A percentile compares a stretch with the other conserved stretches of the same genome.
phyloP scores from a whole-genome alignment of 768 basidiomycete genomes.

The Rhodotorula babjevae region DNA sequence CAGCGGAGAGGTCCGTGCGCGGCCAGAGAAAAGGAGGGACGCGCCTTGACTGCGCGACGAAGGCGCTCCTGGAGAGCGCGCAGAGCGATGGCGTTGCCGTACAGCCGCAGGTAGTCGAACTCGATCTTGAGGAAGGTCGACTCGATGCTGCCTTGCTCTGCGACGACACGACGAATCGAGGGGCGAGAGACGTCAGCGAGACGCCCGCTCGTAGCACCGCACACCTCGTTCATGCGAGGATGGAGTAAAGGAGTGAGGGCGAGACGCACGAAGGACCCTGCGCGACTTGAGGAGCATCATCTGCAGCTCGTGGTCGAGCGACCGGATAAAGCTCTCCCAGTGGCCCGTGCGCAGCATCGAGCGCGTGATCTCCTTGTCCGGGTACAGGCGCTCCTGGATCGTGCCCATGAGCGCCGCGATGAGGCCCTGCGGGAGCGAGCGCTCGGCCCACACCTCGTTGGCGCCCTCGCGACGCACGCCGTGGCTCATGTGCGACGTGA shows the following conservation, averaged over 20 bases:
- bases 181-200: not conserved
- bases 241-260: too few relatives aligned
- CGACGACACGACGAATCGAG: too few relatives aligned
- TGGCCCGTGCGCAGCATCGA: conserved; percentile 23
- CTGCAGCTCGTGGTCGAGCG: conserved; percentile 31
- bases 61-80: conserved; percentile 32
- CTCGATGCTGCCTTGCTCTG: conserved; percentile 36
- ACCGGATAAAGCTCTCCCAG: conserved; percentile 36
- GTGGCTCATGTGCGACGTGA: conserved; percentile 22
- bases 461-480: conserved; percentile 13
- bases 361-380: conserved; percentile 35
- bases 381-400: conserved; percentile 37
- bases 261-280: conserved; percentile 21
- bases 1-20: too few relatives aligned
- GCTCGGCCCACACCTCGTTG: conserved; percentile 28
- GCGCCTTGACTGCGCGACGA: conserved; percentile 25
- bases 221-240: not conserved
- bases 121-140: conserved; percentile 36
- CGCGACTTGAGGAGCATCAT: conserved; percentile 30
- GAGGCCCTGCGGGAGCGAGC: conserved; percentile 27
- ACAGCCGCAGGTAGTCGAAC: conserved; percentile 29
- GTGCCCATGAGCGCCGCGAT: conserved; percentile 37
- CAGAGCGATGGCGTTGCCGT: conserved; percentile 33
- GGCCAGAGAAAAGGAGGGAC: not conserved
- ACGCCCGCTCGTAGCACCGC: too few relatives aligned